Percentiles rank a stretch among this genome's conserved stretches.
phyloP scores from a whole-genome alignment of 116 monocot genomes.

The Papilionanthe hybrid region DNA sequence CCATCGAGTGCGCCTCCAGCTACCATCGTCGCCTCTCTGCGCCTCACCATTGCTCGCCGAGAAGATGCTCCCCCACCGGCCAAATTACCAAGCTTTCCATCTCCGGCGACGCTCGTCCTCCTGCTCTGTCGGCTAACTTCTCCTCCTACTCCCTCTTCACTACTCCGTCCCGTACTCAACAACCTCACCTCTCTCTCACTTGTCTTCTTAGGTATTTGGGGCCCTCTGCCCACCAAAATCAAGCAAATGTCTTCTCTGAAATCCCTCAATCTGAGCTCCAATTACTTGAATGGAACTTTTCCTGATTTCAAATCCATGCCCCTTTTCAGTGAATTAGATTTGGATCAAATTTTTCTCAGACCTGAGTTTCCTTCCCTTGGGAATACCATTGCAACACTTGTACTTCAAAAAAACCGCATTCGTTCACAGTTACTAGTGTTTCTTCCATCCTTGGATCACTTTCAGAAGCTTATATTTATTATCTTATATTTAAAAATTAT shows the following conservation, averaged over 20 bases:
- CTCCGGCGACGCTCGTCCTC: conserved; percentile 7
- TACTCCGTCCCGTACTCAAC: too few relatives aligned
- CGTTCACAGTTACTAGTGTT: conserved; percentile 14
- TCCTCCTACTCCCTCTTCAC: too few relatives aligned
- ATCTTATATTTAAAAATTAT: too few relatives aligned
- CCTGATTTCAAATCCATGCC: conserved; percentile 48
- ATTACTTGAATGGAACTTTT: conserved; percentile 42
- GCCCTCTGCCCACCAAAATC: too few relatives aligned
- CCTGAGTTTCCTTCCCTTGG: too few relatives aligned
- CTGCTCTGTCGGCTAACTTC: conserved; percentile 45
- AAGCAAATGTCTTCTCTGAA: too few relatives aligned
- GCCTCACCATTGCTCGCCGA: too few relatives aligned
- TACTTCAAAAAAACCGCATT: conserved; percentile 43
- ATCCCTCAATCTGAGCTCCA: too few relatives aligned
- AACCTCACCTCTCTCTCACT: too few relatives aligned
- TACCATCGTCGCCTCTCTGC: too few relatives aligned
- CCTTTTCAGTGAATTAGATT: conserved; percentile 32
- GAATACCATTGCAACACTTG: conserved; percentile 25
- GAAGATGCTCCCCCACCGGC: conserved; percentile 31
- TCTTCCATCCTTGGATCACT: conserved; percentile 22
- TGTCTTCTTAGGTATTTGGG: too few relatives aligned
- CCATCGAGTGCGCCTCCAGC: too few relatives aligned
- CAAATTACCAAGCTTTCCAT: conserved; percentile 32
- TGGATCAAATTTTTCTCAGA: conserved; percentile 46
- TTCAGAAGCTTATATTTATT: conserved; percentile 46